These are phyloP conservation scores for Fusarium sp. DNA, from an alignment of 2,329 filamentous ascomycete species.

Conservation along the genomic window DNA sequence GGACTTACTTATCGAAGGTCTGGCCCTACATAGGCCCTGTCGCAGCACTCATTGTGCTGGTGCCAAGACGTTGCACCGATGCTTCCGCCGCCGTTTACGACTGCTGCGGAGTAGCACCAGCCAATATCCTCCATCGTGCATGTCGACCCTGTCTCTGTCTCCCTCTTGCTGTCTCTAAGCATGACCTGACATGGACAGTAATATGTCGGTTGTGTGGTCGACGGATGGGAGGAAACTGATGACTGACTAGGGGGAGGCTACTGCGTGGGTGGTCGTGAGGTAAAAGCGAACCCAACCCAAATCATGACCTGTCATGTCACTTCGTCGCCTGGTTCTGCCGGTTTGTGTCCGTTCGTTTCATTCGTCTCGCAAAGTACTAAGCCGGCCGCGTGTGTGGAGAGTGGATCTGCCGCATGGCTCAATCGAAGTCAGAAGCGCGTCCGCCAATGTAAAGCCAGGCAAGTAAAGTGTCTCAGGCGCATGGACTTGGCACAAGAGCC, in stretches of 20 bases:
- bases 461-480: slow-evolving; percentile 1
- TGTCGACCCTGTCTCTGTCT: slow-evolving; percentile 12
- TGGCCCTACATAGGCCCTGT: slow-evolving; percentile 1
- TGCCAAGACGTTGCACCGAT: slow-evolving; percentile 36
- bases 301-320: slow-evolving; percentile 23
- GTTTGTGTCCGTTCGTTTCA: slow-evolving; percentile 7
- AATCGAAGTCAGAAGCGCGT: neutral
- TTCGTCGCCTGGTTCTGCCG: slow-evolving; percentile 13
- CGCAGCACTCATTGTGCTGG: neutral
- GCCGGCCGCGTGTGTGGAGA: slow-evolving; percentile 9
- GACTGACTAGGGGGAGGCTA: slow-evolving; percentile 18
- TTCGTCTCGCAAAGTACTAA: slow-evolving; percentile 15
- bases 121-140: slow-evolving; percentile 14
- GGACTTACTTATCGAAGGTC: neutral
- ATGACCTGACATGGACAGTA: neutral
- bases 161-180: slow-evolving; percentile 13
- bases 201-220: neutral
- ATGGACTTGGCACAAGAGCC: slow-evolving; percentile 3
- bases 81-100: slow-evolving; percentile 22
- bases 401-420: slow-evolving; percentile 1
- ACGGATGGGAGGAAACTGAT: slow-evolving; percentile 2
- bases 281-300: slow-evolving; percentile 22
- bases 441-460: neutral
- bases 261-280: neutral
- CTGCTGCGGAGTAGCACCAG: slow-evolving; percentile 13